Evolutionary conservation across 768 basidiomycete genomes (phyloP).

Genomic region (Crucibulum laeve): DNA sequence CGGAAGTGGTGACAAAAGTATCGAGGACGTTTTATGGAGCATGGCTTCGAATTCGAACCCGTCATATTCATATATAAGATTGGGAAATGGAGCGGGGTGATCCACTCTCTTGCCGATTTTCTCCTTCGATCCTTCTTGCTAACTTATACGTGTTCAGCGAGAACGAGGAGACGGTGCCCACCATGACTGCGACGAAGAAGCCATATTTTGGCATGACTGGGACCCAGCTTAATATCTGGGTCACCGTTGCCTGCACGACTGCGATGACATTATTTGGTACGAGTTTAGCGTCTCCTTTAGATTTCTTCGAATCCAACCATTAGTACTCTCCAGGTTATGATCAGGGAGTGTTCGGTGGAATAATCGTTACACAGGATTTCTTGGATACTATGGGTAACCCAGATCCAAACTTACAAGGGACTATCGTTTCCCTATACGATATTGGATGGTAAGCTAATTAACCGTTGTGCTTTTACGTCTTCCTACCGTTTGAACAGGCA

Average conservation of each 20-base stretch:
- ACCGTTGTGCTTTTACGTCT: background rate
- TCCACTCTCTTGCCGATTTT: background rate
- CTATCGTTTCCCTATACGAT: constrained; percentile 48
- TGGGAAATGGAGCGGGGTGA: constrained; percentile 7
- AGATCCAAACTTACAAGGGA: constrained; percentile 37
- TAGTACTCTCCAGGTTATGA: constrained; percentile 34
- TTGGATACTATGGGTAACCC: constrained; percentile 44
- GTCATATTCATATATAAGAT: constrained; percentile 15
- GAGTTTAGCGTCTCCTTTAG: constrained; percentile 3
- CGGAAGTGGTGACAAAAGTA: background rate
- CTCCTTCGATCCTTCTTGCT: constrained; percentile 1
- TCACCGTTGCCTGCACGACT: constrained; percentile 45
- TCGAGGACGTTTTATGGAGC: background rate
- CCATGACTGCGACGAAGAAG: constrained; percentile 7
- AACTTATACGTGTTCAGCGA: constrained; percentile 1
- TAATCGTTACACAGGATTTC: constrained; percentile 44
- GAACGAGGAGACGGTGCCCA: background rate
- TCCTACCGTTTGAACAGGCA: no score
- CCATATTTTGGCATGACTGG: constrained; percentile 44
- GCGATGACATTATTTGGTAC: constrained; percentile 49
- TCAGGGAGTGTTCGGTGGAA: constrained; percentile 50
- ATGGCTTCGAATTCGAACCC: constrained; percentile 13
- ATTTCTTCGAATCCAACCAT: background rate
- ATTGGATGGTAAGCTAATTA: constrained; percentile 36
- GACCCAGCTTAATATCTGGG: constrained; percentile 38